Evolutionary conservation across 2,329 filamentous ascomycete genomes (phyloP), one percentile per base, ranked within the genome.

Genomic region (Alternaria brassicae): DNA sequence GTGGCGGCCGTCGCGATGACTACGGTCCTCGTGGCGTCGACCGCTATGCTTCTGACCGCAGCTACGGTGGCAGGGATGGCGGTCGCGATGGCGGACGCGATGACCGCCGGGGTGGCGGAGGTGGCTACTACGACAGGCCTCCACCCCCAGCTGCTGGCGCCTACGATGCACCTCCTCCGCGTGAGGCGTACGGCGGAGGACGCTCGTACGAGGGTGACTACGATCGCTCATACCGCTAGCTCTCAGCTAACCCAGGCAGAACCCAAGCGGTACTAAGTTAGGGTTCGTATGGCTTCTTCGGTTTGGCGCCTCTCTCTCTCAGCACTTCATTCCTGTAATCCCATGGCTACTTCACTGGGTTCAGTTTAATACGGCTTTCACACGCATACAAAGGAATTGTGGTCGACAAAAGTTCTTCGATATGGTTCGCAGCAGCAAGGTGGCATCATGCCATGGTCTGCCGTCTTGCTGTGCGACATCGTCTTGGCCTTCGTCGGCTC

Each of bases 31-130:
- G 75, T 62, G 73, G 76, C 50, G 78, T 79, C 40, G 72, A 74
- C 48, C 87, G 88, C 68, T 85, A 86, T 69, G 88, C 90, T 63
- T 88, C 89, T 62, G 84, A 85, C 60, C 79, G 88, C 65, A 86
- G 88, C 63, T 73, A 73, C 48, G 62, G 69, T 37, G 85, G 87
- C 58, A 85, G 85, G 63, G 78, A 82, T 55, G 78, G 80, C 60
- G 65, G 70, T 42, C 85, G 88, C 72, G 86, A 58, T 17, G 56
- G 45, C 27, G 41, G 56, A 59, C 78, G 82, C 59, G 79, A 68
- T n/a, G 65, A 66, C 61, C 44, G 70, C 40, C 85, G 88, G 72
- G 86, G 87, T 65, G 83, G 84, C 54, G 80, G 88, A 64, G 85
- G 88, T 62, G 78, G 82, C 60, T 79, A 81, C 61, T 85, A 85